phyloP scores from a whole-genome alignment of 352 stramenopile genomes.

The Vaucheria bursata region DNA sequence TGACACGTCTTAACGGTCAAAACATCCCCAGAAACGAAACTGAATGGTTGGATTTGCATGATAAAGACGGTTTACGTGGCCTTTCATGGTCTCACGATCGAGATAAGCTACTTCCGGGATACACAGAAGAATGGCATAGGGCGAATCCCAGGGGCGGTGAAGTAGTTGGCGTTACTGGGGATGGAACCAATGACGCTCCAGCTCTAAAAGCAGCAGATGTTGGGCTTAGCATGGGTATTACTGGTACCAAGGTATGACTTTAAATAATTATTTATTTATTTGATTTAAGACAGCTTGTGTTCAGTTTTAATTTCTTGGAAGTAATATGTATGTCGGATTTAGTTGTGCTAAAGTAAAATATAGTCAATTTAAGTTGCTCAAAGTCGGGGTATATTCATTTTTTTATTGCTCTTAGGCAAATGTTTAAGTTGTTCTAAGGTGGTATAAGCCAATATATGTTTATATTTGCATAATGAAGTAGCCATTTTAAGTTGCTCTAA shows the following conservation, averaged over 20 bases:
- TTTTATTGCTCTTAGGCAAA: too few relatives aligned
- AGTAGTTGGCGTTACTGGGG: conserved; percentile 96
- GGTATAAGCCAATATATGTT: too few relatives aligned
- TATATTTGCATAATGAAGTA: too few relatives aligned
- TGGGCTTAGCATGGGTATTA: conserved; percentile 85
- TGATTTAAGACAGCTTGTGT: too few relatives aligned
- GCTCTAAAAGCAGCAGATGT: conserved; percentile 92
- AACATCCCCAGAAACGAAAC: conserved; percentile 48
- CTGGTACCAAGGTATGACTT: conserved; percentile 55
- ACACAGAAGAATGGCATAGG: conserved; percentile 50
- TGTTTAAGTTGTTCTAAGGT: too few relatives aligned
- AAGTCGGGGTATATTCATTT: too few relatives aligned
- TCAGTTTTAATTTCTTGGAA: too few relatives aligned
- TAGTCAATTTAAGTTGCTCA: too few relatives aligned
- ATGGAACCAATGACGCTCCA: conserved; percentile 96
- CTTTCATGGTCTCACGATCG: conserved; percentile 42
- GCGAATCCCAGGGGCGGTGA: conserved; percentile 51
- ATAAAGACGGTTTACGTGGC: conserved; percentile 36
- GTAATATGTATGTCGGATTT: too few relatives aligned
- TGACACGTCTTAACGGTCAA: conserved; percentile 77
- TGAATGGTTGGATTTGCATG: conserved; percentile 33
- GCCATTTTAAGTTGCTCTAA: too few relatives aligned
- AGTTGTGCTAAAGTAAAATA: too few relatives aligned
- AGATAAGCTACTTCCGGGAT: conserved; percentile 50
- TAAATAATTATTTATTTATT: too few relatives aligned